Evolutionary conservation across 2,329 filamentous ascomycete genomes (phyloP).

Genomic region (Hypoxylon sp.): DNA sequence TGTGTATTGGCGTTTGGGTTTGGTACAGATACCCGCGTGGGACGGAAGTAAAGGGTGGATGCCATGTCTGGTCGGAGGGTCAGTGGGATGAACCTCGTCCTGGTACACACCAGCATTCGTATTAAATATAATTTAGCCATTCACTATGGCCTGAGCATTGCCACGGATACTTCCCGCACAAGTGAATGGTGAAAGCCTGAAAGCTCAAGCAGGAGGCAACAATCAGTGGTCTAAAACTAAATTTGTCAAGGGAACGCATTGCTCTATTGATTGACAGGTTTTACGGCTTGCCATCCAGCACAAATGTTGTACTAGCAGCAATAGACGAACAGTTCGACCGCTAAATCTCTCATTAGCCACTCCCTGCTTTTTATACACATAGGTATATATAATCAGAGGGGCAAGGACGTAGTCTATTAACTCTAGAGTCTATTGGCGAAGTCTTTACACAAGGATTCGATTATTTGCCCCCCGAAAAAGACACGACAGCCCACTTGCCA

Average conservation of each 20-base stretch:
- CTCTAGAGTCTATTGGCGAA: slow-evolving; percentile 4
- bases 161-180: neutral
- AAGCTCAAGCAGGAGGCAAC: neutral
- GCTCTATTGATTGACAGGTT: neutral
- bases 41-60: slow-evolving; percentile 6
- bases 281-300: neutral
- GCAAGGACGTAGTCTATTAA: slow-evolving; percentile 22
- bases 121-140: slow-evolving; percentile 29
- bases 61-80: slow-evolving; percentile 3
- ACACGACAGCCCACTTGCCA: slow-evolving; percentile 97
- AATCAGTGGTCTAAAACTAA: neutral
- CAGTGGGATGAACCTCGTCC: neutral
- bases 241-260: neutral
- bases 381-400: neutral
- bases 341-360: neutral
- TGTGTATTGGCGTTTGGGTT: slow-evolving; percentile 31
- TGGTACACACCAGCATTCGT: slow-evolving; percentile 11
- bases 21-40: slow-evolving; percentile 15
- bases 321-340: neutral
- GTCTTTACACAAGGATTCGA: neutral
- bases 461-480: slow-evolving; percentile 78
- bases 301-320: neutral
- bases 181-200: neutral
- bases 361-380: neutral
- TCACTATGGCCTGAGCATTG: neutral